Conservation (phyloP, 495 filamentous ascomycete species). For the Pyrenula massariospora region DNA sequence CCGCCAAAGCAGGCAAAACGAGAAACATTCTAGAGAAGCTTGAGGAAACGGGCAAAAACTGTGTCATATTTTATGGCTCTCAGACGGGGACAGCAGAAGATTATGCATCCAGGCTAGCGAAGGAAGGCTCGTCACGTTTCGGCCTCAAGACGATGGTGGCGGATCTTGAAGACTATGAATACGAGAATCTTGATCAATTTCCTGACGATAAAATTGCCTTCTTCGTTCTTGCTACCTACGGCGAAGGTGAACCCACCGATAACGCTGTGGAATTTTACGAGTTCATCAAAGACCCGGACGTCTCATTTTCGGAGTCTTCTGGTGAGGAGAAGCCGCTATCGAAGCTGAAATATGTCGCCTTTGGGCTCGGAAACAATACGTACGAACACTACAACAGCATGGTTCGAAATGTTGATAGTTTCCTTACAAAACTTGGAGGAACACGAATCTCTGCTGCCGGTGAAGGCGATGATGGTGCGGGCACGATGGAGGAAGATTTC, state of each 20-base stretch:
- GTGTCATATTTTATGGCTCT: constrained; percentile 95
- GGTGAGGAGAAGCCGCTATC: constrained; percentile 61
- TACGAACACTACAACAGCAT: constrained; percentile 99
- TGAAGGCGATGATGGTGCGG: constrained; percentile 95
- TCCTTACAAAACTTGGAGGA: constrained; percentile 69
- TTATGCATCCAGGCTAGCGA: constrained; percentile 92
- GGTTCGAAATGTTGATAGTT: constrained; percentile 80
- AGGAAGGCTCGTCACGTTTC: constrained; percentile 93
- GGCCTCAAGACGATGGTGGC: constrained; percentile 98
- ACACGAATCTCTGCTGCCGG: constrained; percentile 75
- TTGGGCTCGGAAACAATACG: constrained; percentile 95
- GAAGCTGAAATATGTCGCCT: constrained; percentile 86
- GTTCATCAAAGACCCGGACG: constrained; percentile 74
- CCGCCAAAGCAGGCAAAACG: constrained; percentile 70
- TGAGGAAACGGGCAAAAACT: constrained; percentile 92
- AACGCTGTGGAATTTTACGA: constrained; percentile 99
- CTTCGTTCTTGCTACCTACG: constrained; percentile 95
- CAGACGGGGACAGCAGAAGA: constrained; percentile 98
- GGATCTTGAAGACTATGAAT: constrained; percentile 97
- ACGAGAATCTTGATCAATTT: constrained; percentile 82
- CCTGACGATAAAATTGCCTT: constrained; percentile 83
- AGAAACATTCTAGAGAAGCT: constrained; percentile 91
- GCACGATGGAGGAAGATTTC: constrained; percentile 99
- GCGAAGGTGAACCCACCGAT: constrained; percentile 96
- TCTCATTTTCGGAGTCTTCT: constrained; percentile 57